Conservation (phyloP, 2,329 filamentous ascomycete species). For the Trichoderma endophyticum region DNA sequence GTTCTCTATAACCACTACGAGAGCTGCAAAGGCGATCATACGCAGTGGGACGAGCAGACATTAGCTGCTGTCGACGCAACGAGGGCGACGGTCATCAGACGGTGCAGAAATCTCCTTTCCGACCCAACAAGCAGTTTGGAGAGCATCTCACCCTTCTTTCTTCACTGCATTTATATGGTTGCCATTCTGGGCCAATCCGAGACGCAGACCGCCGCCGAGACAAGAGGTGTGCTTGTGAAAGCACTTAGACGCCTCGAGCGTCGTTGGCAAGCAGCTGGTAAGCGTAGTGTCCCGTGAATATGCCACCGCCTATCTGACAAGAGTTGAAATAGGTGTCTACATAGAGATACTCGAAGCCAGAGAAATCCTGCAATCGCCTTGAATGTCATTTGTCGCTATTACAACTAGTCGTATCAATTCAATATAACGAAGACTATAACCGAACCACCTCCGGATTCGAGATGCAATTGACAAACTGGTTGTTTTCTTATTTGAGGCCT, state of each 20-base stretch:
- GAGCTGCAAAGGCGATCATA: background rate
- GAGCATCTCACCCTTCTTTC: background rate
- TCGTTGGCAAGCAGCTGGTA: background rate
- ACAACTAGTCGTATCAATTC: no score
- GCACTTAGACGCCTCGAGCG: background rate
- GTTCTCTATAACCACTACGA: background rate
- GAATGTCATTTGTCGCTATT: background rate
- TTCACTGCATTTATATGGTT: background rate
- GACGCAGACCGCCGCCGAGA: background rate
- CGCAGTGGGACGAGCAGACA: background rate
- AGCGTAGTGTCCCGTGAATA: fast-evolving
- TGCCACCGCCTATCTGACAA: background rate
- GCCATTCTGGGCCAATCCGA: background rate
- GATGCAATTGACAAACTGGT: background rate
- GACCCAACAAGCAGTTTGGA: background rate
- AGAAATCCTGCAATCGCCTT: background rate
- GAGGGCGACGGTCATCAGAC: background rate
- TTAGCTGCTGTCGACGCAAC: background rate
- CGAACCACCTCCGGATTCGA: no score
- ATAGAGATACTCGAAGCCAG: background rate
- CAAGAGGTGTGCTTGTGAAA: background rate
- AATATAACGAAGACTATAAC: no score
- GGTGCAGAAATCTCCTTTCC: background rate
- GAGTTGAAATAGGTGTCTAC: background rate
- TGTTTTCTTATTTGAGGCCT: background rate